Evolutionary conservation across 2,329 filamentous ascomycete species (phyloP).

Genomic region (Mollisia scopiformis): DNA sequence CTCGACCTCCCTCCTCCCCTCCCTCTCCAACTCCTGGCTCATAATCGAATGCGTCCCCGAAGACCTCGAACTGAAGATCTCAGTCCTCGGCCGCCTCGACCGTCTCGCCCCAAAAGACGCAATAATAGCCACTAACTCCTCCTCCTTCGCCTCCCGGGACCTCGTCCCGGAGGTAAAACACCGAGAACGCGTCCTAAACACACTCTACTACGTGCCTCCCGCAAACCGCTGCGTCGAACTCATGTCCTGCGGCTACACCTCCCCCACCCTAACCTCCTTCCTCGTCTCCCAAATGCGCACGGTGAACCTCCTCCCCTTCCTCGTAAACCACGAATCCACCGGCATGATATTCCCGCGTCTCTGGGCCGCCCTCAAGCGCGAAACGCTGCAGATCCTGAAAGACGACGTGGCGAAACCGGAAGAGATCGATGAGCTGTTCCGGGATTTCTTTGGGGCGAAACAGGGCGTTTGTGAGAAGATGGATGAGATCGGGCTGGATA

Average conservation of each 20-base stretch:
- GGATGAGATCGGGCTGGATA: conserved; percentile 45
- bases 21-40: conserved; percentile 37
- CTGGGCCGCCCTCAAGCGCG: conserved; percentile 44
- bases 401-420: conserved; percentile 40
- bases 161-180: conserved; percentile 42
- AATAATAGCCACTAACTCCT: conserved; percentile 51
- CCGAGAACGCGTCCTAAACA: conserved; percentile 42
- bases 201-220: conserved; percentile 43
- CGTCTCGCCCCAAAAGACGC: conserved; percentile 36
- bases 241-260: conserved; percentile 41
- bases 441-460: conserved; percentile 33
- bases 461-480: conserved; percentile 44
- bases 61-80: conserved; percentile 43
- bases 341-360: conserved; percentile 45
- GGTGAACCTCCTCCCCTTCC: conserved; percentile 41
- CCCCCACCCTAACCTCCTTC: conserved; percentile 34
- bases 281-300: conserved; percentile 34
- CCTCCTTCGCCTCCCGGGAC: conserved; percentile 46
- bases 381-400: conserved; percentile 38
- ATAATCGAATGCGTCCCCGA: conserved; percentile 47
- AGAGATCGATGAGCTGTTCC: conserved; percentile 42
- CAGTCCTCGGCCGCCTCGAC: conserved; percentile 44
- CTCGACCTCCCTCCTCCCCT: conserved; percentile 24
- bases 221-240: conserved; percentile 38
- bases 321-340: conserved; percentile 38